Conservation (phyloP, 352 stramenopile genomes). For the Phytophthora multivora region DNA sequence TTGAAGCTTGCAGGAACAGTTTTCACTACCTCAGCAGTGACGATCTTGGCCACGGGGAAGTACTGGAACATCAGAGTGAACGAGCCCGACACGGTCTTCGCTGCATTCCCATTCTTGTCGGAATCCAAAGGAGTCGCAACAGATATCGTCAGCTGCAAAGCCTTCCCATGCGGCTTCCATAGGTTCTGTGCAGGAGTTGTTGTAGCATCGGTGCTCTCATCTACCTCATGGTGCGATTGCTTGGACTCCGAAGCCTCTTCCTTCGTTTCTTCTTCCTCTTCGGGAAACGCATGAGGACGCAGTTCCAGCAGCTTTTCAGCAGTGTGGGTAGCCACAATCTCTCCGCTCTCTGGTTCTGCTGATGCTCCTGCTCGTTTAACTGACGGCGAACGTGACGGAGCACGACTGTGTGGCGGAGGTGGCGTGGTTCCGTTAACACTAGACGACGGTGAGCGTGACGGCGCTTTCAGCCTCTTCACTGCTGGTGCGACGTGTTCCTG, state of each 20-base stretch:
- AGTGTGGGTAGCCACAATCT: constrained; percentile 42
- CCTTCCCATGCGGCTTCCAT: constrained; percentile 58
- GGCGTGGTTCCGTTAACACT: constrained; percentile 15
- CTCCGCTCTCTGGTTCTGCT: constrained; percentile 41
- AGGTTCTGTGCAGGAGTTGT: constrained; percentile 35
- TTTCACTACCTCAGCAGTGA: constrained; percentile 60
- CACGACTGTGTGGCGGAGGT: constrained; percentile 11
- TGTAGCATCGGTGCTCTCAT: constrained; percentile 26
- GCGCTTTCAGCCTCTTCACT: constrained; percentile 53
- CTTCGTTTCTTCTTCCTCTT: constrained; percentile 37
- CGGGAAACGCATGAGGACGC: constrained; percentile 36
- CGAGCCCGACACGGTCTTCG: constrained; percentile 28
- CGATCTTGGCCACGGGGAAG: constrained; percentile 52
- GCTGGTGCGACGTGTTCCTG: constrained; percentile 11
- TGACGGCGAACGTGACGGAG: constrained; percentile 63
- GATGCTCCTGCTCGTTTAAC: constrained; percentile 22
- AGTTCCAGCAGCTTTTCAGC: constrained; percentile 55
- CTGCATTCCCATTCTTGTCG: constrained; percentile 34
- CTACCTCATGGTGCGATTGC: constrained; percentile 23
- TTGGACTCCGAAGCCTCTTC: constrained; percentile 36
- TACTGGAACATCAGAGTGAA: constrained; percentile 75
- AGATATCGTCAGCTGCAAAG: constrained; percentile 53
- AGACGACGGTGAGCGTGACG: constrained; percentile 40
- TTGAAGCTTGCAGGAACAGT: constrained; percentile 25
- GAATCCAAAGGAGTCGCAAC: constrained; percentile 30